phyloP scores from a whole-genome alignment of 176 grass and related monocot species.

The Pontederia paniculata region DNA sequence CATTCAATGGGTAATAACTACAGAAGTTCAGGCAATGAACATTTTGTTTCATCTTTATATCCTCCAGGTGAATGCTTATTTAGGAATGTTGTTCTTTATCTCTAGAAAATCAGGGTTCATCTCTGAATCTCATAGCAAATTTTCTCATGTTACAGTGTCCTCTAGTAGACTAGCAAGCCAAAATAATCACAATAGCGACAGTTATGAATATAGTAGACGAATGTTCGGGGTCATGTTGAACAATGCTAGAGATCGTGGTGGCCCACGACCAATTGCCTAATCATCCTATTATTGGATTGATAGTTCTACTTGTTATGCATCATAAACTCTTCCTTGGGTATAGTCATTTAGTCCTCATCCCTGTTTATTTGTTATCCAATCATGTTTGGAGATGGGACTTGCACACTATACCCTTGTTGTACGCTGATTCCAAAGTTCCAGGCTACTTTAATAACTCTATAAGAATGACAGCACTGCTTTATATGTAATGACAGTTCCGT shows the following conservation, averaged over 20 bases:
- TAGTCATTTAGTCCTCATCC: too few species aligned
- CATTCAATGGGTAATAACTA: constrained; percentile 20
- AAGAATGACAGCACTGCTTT: too few species aligned
- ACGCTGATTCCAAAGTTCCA: too few species aligned
- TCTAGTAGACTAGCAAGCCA: constrained; percentile 38
- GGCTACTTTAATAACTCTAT: too few species aligned
- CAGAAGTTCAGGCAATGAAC: constrained; percentile 22
- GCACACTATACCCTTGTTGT: too few species aligned
- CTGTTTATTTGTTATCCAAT: too few species aligned
- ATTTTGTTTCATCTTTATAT: constrained; percentile 32
- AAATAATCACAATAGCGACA: constrained; percentile 34
- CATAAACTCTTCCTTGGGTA: too few species aligned
- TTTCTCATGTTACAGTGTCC: constrained; percentile 39
- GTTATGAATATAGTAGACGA: constrained; percentile 62
- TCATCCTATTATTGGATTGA: constrained; percentile 25
- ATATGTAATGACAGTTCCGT: too few species aligned
- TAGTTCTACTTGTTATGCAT: too few species aligned
- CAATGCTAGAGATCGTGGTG: constrained; percentile 39
- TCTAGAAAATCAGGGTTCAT: constrained; percentile 10
- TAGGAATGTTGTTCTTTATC: constrained; percentile 18
- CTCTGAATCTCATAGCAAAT: constrained; percentile 13
- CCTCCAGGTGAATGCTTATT: constrained; percentile 33
- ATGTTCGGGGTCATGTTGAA: constrained; percentile 63
- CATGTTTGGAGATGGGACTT: too few species aligned
- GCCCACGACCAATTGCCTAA: constrained; percentile 34